Conservation (phyloP, 129 eudicot species). For the Saposhnikovia divaricata region DNA sequence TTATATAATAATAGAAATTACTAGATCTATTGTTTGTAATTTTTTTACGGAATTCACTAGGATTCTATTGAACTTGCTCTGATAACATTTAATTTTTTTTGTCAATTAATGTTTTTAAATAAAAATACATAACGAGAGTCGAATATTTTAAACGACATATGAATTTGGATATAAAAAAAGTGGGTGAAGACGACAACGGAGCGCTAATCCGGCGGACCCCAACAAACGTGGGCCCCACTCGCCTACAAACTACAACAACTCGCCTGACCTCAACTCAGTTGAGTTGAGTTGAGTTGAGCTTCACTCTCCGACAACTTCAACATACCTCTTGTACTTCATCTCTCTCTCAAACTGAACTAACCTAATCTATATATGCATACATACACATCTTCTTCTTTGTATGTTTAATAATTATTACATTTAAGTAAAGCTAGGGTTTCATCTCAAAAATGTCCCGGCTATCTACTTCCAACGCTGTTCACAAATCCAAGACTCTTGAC, state of each 20-base stretch:
- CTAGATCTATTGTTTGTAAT: no score
- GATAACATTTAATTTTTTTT: no score
- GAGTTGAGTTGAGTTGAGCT: background rate
- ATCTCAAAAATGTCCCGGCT: background rate
- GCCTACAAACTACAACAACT: background rate
- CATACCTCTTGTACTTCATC: background rate
- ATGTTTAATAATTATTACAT: background rate
- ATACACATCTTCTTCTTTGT: background rate
- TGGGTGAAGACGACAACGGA: background rate
- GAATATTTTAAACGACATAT: no score
- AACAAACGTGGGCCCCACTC: background rate
- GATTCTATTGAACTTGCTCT: no score
- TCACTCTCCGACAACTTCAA: background rate
- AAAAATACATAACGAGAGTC: no score
- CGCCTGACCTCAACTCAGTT: background rate
- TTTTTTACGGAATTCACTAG: no score
- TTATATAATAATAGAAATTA: no score
- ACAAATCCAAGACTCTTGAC: slow-evolving; percentile 10
- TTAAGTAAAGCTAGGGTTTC: background rate
- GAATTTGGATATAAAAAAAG: background rate
- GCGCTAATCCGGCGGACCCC: background rate
- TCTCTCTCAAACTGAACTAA: no score
- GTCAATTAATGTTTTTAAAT: no score
- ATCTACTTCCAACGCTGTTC: slow-evolving; percentile 2
- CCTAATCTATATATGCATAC: background rate